Evolutionary conservation across 2,329 filamentous ascomycete genomes (phyloP), one percentile per base, ranked within the genome.

Genomic region (Fusarium kyushuense): DNA sequence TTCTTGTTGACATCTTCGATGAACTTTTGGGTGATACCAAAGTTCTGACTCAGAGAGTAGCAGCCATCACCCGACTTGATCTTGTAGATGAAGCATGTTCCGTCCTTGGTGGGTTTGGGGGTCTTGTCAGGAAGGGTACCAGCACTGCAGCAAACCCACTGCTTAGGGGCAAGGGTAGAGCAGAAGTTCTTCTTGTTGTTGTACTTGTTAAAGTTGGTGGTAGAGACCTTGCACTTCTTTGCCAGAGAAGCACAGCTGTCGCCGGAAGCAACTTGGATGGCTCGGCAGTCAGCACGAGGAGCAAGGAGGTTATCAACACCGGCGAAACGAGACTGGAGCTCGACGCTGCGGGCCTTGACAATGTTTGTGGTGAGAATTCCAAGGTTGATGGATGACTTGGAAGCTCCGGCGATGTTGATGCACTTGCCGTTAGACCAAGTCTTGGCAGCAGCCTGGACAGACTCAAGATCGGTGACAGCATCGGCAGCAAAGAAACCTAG

Each of bases 211-310:
- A 84, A 79, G 42, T 83, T 73, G 13, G 67, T 48, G 3, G 66
- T 62, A 0, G 77, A 77, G 16, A 84, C 80, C 6, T 79, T 77
- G 54, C 82, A 84, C 36, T 73, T 72, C 7, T 66, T 51, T 0
- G 80, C 80, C 0, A 84, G 69, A 0, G 76, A 61, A 0, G 58
- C 72, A 42, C 82, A 84, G 42, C 72, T 67, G 51, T 83, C 79
- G 2, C 78, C 79, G 0, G 72, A 69, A 2, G 69, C 66, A 12
- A 82, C 79, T 33, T 79, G 70, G 7, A 60, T 73, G 0, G 72
- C 56, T n/a, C 33, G 63, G 52, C 72, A 74, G 14, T 74, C 70
- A 0, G 72, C 72, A 1, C 72, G 63, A 2, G 65, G 70, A 10
- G 66, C 48, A 4, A 74, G 60, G 8, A 59, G 49, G 3, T 47